Conservation (phyloP, 73 alveolate genomes). For the Tetrahymena thermophila region DNA sequence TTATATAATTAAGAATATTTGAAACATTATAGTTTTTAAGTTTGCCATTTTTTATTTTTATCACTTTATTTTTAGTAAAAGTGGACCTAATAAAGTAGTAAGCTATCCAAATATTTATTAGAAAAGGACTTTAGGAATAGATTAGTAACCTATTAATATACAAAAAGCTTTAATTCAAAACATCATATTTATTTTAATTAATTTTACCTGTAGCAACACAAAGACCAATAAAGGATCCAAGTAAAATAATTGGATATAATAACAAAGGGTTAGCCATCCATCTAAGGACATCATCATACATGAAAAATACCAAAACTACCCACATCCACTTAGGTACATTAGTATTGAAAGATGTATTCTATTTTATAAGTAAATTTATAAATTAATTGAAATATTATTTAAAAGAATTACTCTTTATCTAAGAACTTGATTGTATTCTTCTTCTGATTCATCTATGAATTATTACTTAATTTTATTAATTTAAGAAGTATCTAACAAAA, state of each 20-base stretch:
- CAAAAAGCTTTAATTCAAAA: background rate
- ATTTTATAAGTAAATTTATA: background rate
- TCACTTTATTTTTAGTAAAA: conserved; percentile 4
- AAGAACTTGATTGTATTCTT: background rate
- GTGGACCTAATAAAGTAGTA: conserved; percentile 6
- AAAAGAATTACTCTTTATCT: background rate
- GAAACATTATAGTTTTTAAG: background rate
- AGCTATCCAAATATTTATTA: conserved; percentile 9
- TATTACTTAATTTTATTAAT: background rate
- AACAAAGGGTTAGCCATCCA: conserved; percentile 44
- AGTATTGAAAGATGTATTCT: conserved; percentile 7
- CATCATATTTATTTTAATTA: background rate
- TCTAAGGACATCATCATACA: conserved; percentile 44
- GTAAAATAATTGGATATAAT: conserved; percentile 16
- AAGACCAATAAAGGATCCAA: conserved; percentile 23
- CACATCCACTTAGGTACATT: conserved; percentile 32
- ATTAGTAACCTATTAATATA: conserved; percentile 7
- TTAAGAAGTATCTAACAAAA: background rate
- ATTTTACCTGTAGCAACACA: conserved; percentile 28
- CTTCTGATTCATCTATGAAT: background rate
- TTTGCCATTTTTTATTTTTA: background rate
- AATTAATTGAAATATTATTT: background rate
- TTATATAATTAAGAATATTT: too few relatives aligned
- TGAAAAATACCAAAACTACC: conserved; percentile 19
- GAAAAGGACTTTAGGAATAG: conserved; percentile 28